Base-by-base conservation (phyloP, 2,329 filamentous ascomycete genomes). In the Calycina herbarum region DNA sequence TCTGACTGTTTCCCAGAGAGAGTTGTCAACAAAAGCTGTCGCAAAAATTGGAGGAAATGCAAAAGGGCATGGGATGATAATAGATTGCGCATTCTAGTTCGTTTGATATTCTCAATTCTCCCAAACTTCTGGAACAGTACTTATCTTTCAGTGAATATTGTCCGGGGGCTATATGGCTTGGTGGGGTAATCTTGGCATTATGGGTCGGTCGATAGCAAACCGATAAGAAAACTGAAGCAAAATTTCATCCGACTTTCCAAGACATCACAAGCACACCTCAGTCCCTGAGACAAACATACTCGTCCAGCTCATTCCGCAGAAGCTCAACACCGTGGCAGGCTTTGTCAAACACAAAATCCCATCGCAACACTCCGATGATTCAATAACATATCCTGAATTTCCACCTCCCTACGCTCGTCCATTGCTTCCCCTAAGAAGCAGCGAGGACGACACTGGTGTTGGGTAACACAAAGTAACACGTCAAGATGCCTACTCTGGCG, bases 401-500 rank as follows among this genome's bases (percentile, higher is more conserved):
- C 64, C 68, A n/a, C 64, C 68, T 54, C 74, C 73, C 61, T 72
- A 72, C 59, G 72, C 73, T 65, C 71, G 70, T 64, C 74, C 71
- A 70, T 70, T 75, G 54, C 71, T 73, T 68, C 67, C 73, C 62
- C 67, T 76, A 64, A 76, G 73, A 35, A 73, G 71, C 66, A 77
- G 74, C 68, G 74, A 77, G 71, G 77, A 80, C 77, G 76, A 79
- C 67, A 77, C 77, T 1, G 77, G 78, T 56, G 76, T 79, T 61
- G 78, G 76, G 42, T 79, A 69, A 74, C 61, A 54, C 48, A 13
- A 65, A 35, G 17, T 45, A 61, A 20, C 27, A 24, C 35, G 5
- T 8, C 59, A 69, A 67, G 48, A 83, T 83, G 81, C 81, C 81
- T 61, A 78, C 78, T 27, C 78, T 84, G 59, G 80, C 82, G 57